phyloP scores from a whole-genome alignment of 345 rosid genomes.

The Acer yangbiense region DNA sequence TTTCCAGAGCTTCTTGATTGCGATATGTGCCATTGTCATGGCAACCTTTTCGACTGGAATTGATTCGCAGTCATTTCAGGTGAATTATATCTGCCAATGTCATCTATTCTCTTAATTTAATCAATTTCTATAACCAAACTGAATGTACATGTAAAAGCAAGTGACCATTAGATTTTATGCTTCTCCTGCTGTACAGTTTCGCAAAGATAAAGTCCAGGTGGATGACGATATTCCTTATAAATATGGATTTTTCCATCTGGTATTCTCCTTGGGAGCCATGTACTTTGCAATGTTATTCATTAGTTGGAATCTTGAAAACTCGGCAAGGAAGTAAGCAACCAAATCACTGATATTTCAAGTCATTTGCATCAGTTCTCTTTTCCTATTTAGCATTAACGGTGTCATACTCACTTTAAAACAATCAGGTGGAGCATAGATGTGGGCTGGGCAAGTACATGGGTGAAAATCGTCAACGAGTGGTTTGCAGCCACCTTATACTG shows the following conservation, averaged over 20 bases:
- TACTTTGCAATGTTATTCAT: slow-evolving; percentile 91
- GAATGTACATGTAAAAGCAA: not conserved
- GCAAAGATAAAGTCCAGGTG: slow-evolving; percentile 49
- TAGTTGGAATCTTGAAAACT: slow-evolving; percentile 75
- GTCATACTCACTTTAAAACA: not conserved
- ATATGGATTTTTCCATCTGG: slow-evolving; percentile 81
- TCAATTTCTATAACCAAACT: not conserved
- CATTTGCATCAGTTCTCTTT: not conserved
- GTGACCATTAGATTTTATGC: not conserved
- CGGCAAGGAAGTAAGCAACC: slow-evolving; percentile 53
- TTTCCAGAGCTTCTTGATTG: slow-evolving; percentile 76
- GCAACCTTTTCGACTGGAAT: slow-evolving; percentile 95
- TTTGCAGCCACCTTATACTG: slow-evolving; percentile 79
- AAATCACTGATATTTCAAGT: not conserved
- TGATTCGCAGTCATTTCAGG: slow-evolving; percentile 85
- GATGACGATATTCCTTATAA: slow-evolving; percentile 78
- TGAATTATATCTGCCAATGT: slow-evolving; percentile 24
- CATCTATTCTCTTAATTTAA: not conserved
- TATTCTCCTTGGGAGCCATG: slow-evolving; percentile 89
- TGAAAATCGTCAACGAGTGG: slow-evolving; percentile 89
- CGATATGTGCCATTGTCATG: slow-evolving; percentile 76
- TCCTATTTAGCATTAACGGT: not conserved
- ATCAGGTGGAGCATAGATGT: slow-evolving; percentile 90
- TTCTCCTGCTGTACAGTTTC: slow-evolving; percentile 46
- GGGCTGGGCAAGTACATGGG: slow-evolving; percentile 96